Conservation (phyloP, 352 stramenopile genomes). For the Globisporangium recalcitrans region DNA sequence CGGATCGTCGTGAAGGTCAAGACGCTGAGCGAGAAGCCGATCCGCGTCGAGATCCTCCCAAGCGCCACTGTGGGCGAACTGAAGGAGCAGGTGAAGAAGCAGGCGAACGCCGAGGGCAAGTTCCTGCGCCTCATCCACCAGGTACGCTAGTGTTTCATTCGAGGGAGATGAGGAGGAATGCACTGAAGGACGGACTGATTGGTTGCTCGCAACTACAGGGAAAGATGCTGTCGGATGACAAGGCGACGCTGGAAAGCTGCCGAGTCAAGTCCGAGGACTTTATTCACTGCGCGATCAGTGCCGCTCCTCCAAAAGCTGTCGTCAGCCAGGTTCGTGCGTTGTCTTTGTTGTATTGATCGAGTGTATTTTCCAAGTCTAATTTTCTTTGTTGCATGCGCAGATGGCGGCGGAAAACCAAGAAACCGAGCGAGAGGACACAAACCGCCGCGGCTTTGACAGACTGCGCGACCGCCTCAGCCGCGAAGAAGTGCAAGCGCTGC, state of each 20-base stretch:
- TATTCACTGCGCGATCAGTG: slow-evolving; percentile 83
- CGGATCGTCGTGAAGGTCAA: slow-evolving; percentile 76
- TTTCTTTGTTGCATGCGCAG: neutral
- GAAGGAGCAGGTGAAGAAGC: slow-evolving; percentile 75
- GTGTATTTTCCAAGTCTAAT: neutral
- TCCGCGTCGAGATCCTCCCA: slow-evolving; percentile 66
- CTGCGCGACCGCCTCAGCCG: slow-evolving; percentile 77
- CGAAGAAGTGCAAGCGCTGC: slow-evolving; percentile 80
- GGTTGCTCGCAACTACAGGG: slow-evolving; percentile 23
- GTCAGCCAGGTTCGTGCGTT: slow-evolving; percentile 60
- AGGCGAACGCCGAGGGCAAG: slow-evolving; percentile 70
- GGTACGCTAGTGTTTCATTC: slow-evolving; percentile 13
- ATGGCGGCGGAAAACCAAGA: slow-evolving; percentile 27
- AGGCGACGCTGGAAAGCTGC: slow-evolving; percentile 60
- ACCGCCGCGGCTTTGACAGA: slow-evolving; percentile 69
- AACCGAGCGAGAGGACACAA: slow-evolving; percentile 39
- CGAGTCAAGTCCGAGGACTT: slow-evolving; percentile 82
- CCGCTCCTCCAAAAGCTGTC: slow-evolving; percentile 65
- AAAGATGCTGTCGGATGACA: slow-evolving; percentile 86
- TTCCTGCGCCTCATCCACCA: slow-evolving; percentile 85
- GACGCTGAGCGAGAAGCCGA: slow-evolving; percentile 82
- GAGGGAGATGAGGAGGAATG: neutral
- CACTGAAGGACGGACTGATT: neutral
- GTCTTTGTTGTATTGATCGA: neutral
- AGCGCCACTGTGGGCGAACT: slow-evolving; percentile 59